phyloP scores from a whole-genome alignment of 768 basidiomycete species.

The Boletus reticulatus region DNA sequence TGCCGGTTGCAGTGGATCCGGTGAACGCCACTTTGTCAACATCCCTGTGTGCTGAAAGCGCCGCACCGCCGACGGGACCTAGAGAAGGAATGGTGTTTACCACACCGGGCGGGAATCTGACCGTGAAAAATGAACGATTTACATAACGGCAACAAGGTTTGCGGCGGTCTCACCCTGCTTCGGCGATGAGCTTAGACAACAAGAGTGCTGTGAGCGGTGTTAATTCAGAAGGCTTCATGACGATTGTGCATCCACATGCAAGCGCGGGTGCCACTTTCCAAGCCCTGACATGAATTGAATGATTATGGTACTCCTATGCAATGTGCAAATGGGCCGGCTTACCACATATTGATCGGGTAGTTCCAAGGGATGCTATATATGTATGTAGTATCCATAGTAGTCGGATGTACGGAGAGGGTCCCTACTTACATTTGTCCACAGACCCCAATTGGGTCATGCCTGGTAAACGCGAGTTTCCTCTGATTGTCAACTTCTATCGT shows the following conservation, averaged over 20 bases:
- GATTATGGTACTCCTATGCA: neutral
- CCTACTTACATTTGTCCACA: slow-evolving; percentile 80
- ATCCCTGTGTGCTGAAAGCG: slow-evolving; percentile 75
- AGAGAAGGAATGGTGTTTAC: slow-evolving; percentile 85
- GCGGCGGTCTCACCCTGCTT: slow-evolving; percentile 65
- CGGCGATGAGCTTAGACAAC: slow-evolving; percentile 73
- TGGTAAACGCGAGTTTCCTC: slow-evolving; percentile 80
- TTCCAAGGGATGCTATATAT: slow-evolving; percentile 82
- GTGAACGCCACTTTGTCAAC: slow-evolving; percentile 97
- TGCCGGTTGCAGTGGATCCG: slow-evolving; percentile 85
- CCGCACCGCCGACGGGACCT: slow-evolving; percentile 81
- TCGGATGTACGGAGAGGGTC: slow-evolving; percentile 2
- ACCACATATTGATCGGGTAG: slow-evolving; percentile 89
- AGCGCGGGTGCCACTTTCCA: slow-evolving; percentile 96
- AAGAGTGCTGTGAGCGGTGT: slow-evolving; percentile 83
- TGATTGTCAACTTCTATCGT: slow-evolving; percentile 80
- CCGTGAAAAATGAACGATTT: slow-evolving; percentile 11
- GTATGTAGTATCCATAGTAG: slow-evolving; percentile 5
- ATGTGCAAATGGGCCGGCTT: slow-evolving; percentile 1
- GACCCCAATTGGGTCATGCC: slow-evolving; percentile 90
- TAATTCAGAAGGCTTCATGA: slow-evolving; percentile 93
- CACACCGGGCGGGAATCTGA: slow-evolving; percentile 87
- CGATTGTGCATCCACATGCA: slow-evolving; percentile 87
- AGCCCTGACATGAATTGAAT: slow-evolving; percentile 41
- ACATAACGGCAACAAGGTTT: slow-evolving; percentile 9